These are phyloP conservation scores for Penicillium sp. DNA, from an alignment of 2,329 filamentous ascomycete species.

Conservation along the genomic window DNA sequence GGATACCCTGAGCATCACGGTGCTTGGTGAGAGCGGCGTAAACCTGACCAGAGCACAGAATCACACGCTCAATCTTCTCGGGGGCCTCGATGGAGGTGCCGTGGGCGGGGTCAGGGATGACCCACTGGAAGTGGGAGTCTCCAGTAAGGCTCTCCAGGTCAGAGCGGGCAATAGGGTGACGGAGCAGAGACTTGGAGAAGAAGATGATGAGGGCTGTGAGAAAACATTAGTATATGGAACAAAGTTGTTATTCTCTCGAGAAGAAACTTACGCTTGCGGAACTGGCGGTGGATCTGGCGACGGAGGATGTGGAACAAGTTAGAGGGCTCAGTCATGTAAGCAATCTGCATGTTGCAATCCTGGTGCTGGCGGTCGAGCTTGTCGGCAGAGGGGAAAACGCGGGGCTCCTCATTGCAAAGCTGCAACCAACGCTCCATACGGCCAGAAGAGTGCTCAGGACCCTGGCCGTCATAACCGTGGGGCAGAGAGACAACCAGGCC, in stretches of 20 bases:
- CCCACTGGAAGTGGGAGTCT: slow-evolving; percentile 94
- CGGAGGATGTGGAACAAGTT: slow-evolving; percentile 97
- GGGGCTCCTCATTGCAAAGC: slow-evolving; percentile 95
- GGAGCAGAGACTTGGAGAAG: slow-evolving; percentile 96
- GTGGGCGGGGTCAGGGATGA: slow-evolving; percentile 89
- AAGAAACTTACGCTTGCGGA: slow-evolving; percentile 85
- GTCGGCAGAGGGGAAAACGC: slow-evolving; percentile 83
- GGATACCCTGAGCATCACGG: slow-evolving; percentile 82
- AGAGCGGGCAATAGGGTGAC: slow-evolving; percentile 90
- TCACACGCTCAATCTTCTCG: slow-evolving; percentile 89
- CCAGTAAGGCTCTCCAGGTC: slow-evolving; percentile 87
- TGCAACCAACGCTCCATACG: slow-evolving; percentile 97
- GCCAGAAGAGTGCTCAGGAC: slow-evolving; percentile 96
- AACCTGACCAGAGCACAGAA: slow-evolving; percentile 94
- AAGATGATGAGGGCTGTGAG: slow-evolving; percentile 83
- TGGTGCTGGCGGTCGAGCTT: slow-evolving; percentile 97
- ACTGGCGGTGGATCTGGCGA: slow-evolving; percentile 97
- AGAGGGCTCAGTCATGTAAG: slow-evolving; percentile 92
- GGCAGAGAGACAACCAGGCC: slow-evolving; percentile 95
- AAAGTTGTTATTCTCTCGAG: not conserved
- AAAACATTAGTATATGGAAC: slow-evolving; percentile 15
- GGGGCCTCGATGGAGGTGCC: slow-evolving; percentile 73
- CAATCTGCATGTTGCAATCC: slow-evolving; percentile 99
- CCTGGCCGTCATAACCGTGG: slow-evolving; percentile 97
- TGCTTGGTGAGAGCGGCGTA: slow-evolving; percentile 90